Evolutionary conservation across 495 filamentous ascomycete species (phyloP).

Genomic region (Lasiosphaeria miniovina): DNA sequence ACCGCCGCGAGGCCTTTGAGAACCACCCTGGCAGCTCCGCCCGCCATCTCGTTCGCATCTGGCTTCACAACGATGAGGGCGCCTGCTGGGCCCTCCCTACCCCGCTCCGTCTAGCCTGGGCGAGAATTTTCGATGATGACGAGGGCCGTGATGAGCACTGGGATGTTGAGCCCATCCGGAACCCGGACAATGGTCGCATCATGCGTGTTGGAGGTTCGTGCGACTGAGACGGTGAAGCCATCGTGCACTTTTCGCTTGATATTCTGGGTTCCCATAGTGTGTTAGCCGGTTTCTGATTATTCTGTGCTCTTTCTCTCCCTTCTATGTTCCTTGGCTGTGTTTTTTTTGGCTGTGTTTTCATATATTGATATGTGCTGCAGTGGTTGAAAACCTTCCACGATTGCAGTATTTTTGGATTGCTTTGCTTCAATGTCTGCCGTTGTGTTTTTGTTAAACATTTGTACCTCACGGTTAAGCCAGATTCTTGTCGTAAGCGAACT

Average conservation of each 20-base stretch:
- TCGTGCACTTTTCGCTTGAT: neutral
- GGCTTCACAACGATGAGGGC: slow-evolving; percentile 26
- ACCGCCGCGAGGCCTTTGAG: slow-evolving; percentile 25
- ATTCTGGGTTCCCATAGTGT: neutral
- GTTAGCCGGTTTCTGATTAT: neutral
- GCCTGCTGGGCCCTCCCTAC: slow-evolving; percentile 23
- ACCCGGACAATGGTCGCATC: slow-evolving; percentile 17
- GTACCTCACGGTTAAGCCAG: too few relatives aligned
- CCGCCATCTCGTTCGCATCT: slow-evolving; percentile 21
- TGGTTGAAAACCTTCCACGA: too few relatives aligned
- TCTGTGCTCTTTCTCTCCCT: too few relatives aligned
- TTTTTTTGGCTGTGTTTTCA: too few relatives aligned
- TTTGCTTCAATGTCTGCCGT: too few relatives aligned
- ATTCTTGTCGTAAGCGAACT: too few relatives aligned
- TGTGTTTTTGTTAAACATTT: too few relatives aligned
- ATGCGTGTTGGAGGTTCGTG: slow-evolving; percentile 21
- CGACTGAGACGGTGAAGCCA: slow-evolving; percentile 7
- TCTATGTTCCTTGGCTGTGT: too few relatives aligned
- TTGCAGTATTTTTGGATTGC: too few relatives aligned
- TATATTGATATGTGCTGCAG: too few relatives aligned
- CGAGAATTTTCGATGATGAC: slow-evolving; percentile 23
- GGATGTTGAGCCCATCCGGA: slow-evolving; percentile 22
- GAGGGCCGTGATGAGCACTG: slow-evolving; percentile 19
- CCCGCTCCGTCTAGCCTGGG: slow-evolving; percentile 25
- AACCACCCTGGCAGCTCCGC: slow-evolving; percentile 10